A percentile compares a stretch with the other conserved stretches of the same genome.
These are phyloP conservation scores for Macrotyloma uniflorum DNA, from an alignment of 306 rosid genomes.

Conservation along the genomic window DNA sequence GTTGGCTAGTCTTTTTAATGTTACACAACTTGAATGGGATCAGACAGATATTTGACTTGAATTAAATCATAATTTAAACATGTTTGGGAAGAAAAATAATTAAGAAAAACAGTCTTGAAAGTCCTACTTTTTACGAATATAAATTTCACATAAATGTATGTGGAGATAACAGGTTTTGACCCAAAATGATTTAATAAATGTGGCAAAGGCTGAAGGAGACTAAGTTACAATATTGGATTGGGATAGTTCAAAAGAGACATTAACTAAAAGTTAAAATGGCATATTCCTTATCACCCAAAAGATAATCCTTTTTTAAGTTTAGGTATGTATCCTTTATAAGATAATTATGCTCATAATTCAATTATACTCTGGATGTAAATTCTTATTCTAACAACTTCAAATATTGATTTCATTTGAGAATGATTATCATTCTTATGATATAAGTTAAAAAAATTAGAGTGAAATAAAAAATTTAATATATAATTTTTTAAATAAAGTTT, in stretches of 20 bases:
- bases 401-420: too few relatives aligned
- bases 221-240: neutral
- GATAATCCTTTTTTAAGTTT: too few relatives aligned
- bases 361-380: too few relatives aligned
- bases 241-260: neutral
- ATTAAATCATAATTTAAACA: neutral
- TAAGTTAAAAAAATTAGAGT: too few relatives aligned
- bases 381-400: too few relatives aligned
- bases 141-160: neutral
- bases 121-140: neutral
- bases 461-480: too few relatives aligned
- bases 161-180: neutral
- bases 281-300: neutral
- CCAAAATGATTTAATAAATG: neutral
- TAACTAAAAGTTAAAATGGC: neutral
- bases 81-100: neutral
- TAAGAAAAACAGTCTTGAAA: too few relatives aligned
- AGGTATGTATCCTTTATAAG: too few relatives aligned
- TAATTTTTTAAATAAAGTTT: too few relatives aligned
- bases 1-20: neutral
- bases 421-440: too few relatives aligned
- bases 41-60: neutral
- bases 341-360: too few relatives aligned
- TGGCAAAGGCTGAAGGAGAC: neutral
- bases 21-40: neutral